phyloP scores from a whole-genome alignment of 441 rosid species.

The Capsella rubella region DNA sequence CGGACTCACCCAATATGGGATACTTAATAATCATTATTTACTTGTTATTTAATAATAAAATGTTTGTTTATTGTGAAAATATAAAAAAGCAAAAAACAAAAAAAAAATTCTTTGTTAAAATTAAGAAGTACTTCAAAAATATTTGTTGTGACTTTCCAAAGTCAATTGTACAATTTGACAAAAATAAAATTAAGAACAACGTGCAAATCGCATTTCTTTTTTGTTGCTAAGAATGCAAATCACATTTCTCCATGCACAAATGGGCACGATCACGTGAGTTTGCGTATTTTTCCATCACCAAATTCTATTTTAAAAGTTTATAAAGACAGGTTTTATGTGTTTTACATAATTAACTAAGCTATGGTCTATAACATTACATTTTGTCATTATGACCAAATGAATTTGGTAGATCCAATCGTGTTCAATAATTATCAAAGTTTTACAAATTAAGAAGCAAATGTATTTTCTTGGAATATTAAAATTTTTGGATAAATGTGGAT shows the following conservation, averaged over 20 bases:
- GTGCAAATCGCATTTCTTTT: neutral
- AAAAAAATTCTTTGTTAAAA: too few relatives aligned
- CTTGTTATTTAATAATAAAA: neutral
- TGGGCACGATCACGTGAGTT: slow-evolving; percentile 27
- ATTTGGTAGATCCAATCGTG: too few relatives aligned
- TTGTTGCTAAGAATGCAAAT: neutral
- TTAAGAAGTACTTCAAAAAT: too few relatives aligned
- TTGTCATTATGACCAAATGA: neutral
- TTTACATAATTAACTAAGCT: slow-evolving; percentile 1
- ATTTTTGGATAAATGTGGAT: neutral
- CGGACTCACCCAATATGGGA: neutral
- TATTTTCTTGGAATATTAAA: neutral
- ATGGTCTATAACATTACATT: neutral
- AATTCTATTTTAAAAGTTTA: neutral
- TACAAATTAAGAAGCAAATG: neutral
- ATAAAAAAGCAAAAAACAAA: too few relatives aligned
- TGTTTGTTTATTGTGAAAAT: neutral
- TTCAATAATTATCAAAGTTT: too few relatives aligned
- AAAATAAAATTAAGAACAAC: too few relatives aligned
- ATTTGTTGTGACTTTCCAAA: too few relatives aligned
- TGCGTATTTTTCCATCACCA: neutral
- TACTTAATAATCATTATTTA: neutral
- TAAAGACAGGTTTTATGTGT: neutral
- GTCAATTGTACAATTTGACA: too few relatives aligned
- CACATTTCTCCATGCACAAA: slow-evolving; percentile 31